A percentile compares a stretch with the other conserved stretches of the same genome.
Conservation (phyloP, 2,329 filamentous ascomycete genomes). For the Penicillium sp. region DNA sequence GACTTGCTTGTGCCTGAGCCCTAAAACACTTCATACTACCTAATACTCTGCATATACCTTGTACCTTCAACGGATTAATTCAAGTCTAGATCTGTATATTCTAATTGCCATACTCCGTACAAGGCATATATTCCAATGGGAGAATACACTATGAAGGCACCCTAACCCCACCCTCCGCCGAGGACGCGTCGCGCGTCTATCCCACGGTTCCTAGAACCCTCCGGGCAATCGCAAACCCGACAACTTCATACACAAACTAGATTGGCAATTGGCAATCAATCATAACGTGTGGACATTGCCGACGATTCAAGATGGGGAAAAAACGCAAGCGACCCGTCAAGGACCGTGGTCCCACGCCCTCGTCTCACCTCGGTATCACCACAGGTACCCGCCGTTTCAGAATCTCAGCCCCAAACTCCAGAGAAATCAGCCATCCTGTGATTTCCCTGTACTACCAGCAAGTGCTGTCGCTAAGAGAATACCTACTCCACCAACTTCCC, state of each 20-base stretch:
- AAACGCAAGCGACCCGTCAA: conserved; percentile 46
- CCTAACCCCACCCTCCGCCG: not conserved
- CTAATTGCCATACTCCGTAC: not conserved
- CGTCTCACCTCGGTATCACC: conserved; percentile 30
- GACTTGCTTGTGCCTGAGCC: not conserved
- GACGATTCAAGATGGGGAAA: conserved; percentile 34
- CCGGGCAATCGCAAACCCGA: too few species aligned
- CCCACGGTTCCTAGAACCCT: not conserved
- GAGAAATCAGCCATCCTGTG: conserved; percentile 56
- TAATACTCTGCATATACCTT: too few species aligned
- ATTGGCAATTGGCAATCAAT: not conserved
- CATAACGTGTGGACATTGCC: not conserved
- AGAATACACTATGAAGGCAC: too few species aligned
- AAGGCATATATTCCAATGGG: too few species aligned
- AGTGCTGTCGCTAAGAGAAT: conserved; percentile 68
- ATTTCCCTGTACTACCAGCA: conserved; percentile 68
- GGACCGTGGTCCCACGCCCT: conserved; percentile 13
- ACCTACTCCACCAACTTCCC: conserved; percentile 68
- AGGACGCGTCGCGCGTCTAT: conserved; percentile 9
- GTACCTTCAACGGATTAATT: too few species aligned
- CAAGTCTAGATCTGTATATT: too few species aligned
- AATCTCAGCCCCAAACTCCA: conserved; percentile 9
- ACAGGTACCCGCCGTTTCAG: conserved; percentile 20
- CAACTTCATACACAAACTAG: not conserved
- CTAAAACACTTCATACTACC: not conserved